Evolutionary conservation across 495 filamentous ascomycete genomes (phyloP).

Genomic region (Saxophila tyrrhenica): DNA sequence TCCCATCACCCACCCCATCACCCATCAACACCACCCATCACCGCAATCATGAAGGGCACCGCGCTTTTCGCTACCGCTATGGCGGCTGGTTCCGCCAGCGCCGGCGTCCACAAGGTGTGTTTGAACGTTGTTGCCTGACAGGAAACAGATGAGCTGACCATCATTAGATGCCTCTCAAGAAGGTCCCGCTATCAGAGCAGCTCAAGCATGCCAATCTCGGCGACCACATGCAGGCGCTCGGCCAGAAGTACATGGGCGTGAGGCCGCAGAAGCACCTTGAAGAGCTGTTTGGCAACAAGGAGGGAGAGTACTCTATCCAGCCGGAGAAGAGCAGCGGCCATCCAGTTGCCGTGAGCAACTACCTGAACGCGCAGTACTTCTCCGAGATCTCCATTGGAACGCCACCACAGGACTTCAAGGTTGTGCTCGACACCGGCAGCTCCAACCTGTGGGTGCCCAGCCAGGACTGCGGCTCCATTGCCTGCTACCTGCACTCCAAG

Average conservation of each 20-base stretch:
- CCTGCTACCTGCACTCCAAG: conserved; percentile 94
- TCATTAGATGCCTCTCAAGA: conserved; percentile 70
- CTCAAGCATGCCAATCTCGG: conserved; percentile 70
- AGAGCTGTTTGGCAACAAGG: conserved; percentile 53
- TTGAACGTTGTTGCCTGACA: neutral
- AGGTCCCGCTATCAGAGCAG: conserved; percentile 85
- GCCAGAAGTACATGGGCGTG: conserved; percentile 88
- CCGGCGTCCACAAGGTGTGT: conserved; percentile 16
- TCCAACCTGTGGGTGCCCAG: conserved; percentile 99
- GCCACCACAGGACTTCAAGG: conserved; percentile 92
- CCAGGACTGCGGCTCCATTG: conserved; percentile 80
- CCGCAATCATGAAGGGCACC: conserved; percentile 6
- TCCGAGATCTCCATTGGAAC: conserved; percentile 89
- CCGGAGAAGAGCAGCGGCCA: conserved; percentile 56
- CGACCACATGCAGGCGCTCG: conserved; percentile 65
- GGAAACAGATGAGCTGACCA: conserved; percentile 1
- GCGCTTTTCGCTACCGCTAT: conserved; percentile 1
- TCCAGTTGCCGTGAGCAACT: conserved; percentile 85
- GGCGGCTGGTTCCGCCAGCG: conserved; percentile 4
- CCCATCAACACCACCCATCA: neutral
- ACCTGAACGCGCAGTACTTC: conserved; percentile 99
- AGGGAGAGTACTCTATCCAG: conserved; percentile 50
- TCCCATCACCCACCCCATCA: neutral
- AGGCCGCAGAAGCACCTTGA: conserved; percentile 57
- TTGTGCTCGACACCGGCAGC: conserved; percentile 95